Evolutionary conservation across 2,329 filamentous ascomycete species (phyloP), one percentile per base, ranked within the genome.

Genomic region (Phyllosticta paracitricarpa): DNA sequence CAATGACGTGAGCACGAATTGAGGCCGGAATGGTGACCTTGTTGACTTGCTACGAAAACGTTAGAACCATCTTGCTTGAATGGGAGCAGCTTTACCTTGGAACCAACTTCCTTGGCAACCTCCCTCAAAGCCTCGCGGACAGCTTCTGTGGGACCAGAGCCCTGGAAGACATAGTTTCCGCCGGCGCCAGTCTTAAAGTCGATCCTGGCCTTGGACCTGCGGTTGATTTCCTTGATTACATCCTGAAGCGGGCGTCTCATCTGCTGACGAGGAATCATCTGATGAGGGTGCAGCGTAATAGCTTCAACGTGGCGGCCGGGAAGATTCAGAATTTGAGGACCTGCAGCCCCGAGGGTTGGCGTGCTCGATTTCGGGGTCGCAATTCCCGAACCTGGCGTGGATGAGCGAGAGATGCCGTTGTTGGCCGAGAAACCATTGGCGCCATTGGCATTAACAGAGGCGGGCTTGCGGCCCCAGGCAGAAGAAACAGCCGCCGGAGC

Each of bases 121-220:
- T 97, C 91, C 79, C 89, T 92, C 70, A 97, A 82, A 61, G 93
- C 91, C 76, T 94, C 87, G 71, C 91, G 87, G 65, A 93, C 91
- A 68, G 89, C 85, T 63, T 95, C 89, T 63, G 87, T 86, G 62
- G 91, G 88, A 62, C 94, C 93, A 65, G 85, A 88, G 56, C 91
- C 91, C 73, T 93, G 89, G 71, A 99, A 95, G 67, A 87, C 86
- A 67, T 91, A 81, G 48, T 83, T 82, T 24, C 89, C 89, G 65
- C 84, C 86, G 64, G 86, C 82, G n/a, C 86, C 85, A 63, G 84
- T 83, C 62, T 84, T 84, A 81, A 92, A 87, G 67, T 88, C 87
- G 66, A 99, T 84, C 67, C 85, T 89, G 62, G 92, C 91, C 72
- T 93, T 91, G 63, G 90, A 96, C 71, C 88, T 89, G 76, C 88